Percentiles rank a stretch among this genome's conserved stretches.
Evolutionary conservation across 2,329 filamentous ascomycete species (phyloP).

Genomic region (Penicillium thymicola): DNA sequence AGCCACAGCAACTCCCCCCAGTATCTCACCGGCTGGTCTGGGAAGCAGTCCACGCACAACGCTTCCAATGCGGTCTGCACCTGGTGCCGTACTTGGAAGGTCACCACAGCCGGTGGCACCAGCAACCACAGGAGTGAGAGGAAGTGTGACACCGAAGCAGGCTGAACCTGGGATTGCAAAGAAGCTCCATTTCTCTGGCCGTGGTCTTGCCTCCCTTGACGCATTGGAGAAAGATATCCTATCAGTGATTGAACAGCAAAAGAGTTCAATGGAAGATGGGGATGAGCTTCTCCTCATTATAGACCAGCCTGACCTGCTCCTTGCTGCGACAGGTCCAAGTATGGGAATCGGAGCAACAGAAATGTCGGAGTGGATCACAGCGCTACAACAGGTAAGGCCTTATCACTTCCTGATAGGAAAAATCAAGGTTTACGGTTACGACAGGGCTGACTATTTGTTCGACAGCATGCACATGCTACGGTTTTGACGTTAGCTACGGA

Average conservation of each 20-base stretch:
- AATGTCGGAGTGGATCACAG: slow-evolving; percentile 57
- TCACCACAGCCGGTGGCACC: slow-evolving; percentile 17
- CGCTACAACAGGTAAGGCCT: slow-evolving; percentile 60
- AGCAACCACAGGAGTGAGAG: slow-evolving; percentile 1
- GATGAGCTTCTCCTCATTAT: slow-evolving; percentile 56
- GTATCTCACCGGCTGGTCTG: slow-evolving; percentile 11
- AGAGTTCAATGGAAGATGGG: slow-evolving; percentile 23
- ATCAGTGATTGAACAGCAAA: slow-evolving; percentile 32
- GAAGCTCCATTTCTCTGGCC: slow-evolving; percentile 31
- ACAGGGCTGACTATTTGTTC: slow-evolving; percentile 9
- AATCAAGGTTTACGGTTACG: neutral
- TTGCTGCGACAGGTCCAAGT: slow-evolving; percentile 56
- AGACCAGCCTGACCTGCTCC: slow-evolving; percentile 63
- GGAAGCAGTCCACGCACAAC: slow-evolving; percentile 21
- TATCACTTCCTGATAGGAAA: neutral
- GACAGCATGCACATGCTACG: slow-evolving; percentile 60
- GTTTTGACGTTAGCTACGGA: slow-evolving; percentile 71
- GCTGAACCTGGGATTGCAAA: slow-evolving; percentile 23
- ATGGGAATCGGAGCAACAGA: slow-evolving; percentile 42
- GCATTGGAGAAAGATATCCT: slow-evolving; percentile 35
- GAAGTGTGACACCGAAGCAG: slow-evolving; percentile 14
- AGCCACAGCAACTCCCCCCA: slow-evolving; percentile 11
- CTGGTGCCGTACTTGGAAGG: slow-evolving; percentile 23
- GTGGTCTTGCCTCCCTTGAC: slow-evolving; percentile 31
- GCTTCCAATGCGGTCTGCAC: slow-evolving; percentile 28